Evolutionary conservation across 164 flowering plant species (phyloP), one percentile per base, ranked within the genome.

Genomic region (Kalanchoe fedtschenkoi): DNA sequence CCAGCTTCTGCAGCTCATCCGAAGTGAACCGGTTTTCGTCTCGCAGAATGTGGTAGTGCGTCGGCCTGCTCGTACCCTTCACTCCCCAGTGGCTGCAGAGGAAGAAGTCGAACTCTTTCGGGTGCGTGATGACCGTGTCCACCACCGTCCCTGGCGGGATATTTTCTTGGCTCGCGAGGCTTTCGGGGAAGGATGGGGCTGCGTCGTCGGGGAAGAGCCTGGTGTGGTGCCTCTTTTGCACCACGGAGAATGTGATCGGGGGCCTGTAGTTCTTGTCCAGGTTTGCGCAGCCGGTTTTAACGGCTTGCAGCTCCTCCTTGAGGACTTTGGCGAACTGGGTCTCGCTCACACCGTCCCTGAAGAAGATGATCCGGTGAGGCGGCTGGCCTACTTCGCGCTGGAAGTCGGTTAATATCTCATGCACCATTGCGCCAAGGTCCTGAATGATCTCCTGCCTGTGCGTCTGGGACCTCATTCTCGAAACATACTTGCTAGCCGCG

Each of bases 71-170:
- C 9, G 98, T 92, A 8, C 98, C 98, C 71, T 85, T 86, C 67
- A 75, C 83, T 0, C 98, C 98, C 85, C 85, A 88, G 43, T 92
- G 98, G 70, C 98, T 92, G 59, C 98, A 92, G 0, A 92, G 82
- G 62, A 81, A 92, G 84, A 92, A 92, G 72, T 92, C 98, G 41
- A 89, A 89, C 53, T 88, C 98, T 54, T 64, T 76, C 3, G 98
- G 96, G 42, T 89, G 98, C 11, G 95, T 81, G 54, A 92, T 78
- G 74, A 83, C 87, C 0, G 88, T 72, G 62, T 92, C 98, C 37
- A 92, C 96, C 28, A 92, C 90, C 0, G 98, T 92, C 24, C 98
- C 98, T 0, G 98, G 96, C 1, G 90, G 90, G 17, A 92, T 75
- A 43, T 92, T 92, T 58, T 83, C 95, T 34, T 89, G 72, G 1